Evolutionary conservation across 1,284 basidiomycete genomes (phyloP).

Genomic region (Heterobasidion annosum): DNA sequence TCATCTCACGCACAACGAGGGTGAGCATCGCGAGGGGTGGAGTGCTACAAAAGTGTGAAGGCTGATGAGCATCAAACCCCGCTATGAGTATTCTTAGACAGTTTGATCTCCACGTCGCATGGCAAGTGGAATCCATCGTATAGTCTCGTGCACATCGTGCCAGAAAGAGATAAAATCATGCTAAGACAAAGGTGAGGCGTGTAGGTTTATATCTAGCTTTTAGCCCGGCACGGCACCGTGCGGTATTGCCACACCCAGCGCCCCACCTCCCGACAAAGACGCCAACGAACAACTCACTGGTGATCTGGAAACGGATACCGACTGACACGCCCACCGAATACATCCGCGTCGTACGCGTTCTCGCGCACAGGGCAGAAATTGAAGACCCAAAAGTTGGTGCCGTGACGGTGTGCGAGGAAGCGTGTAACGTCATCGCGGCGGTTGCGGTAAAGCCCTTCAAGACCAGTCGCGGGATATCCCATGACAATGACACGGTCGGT

Average conservation of each 20-base stretch:
- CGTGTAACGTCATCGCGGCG: slow-evolving; percentile 67
- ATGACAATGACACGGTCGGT: slow-evolving; percentile 78
- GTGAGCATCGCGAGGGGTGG: slow-evolving; percentile 79
- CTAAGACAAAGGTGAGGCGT: not conserved
- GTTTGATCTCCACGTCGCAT: too few relatives aligned
- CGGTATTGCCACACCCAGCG: too few relatives aligned
- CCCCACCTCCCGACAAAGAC: not conserved
- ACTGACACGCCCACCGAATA: slow-evolving; percentile 68
- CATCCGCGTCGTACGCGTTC: slow-evolving; percentile 53
- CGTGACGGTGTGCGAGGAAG: slow-evolving; percentile 71
- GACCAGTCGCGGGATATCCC: slow-evolving; percentile 81
- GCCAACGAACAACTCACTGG: slow-evolving; percentile 43
- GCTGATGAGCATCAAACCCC: too few relatives aligned
- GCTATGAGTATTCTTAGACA: too few relatives aligned
- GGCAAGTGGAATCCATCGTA: too few relatives aligned
- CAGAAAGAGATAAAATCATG: too few relatives aligned
- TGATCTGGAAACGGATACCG: slow-evolving; percentile 87
- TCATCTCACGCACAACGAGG: slow-evolving; percentile 72
- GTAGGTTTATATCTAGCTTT: not conserved
- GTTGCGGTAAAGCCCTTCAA: slow-evolving; percentile 81
- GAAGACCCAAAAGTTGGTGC: slow-evolving; percentile 77
- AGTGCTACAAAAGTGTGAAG: not conserved
- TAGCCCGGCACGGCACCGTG: too few relatives aligned
- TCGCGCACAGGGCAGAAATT: slow-evolving; percentile 80
- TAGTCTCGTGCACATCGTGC: too few relatives aligned